Evolutionary conservation across 768 basidiomycete genomes (phyloP).

Genomic region (Roridomyces roridus): DNA sequence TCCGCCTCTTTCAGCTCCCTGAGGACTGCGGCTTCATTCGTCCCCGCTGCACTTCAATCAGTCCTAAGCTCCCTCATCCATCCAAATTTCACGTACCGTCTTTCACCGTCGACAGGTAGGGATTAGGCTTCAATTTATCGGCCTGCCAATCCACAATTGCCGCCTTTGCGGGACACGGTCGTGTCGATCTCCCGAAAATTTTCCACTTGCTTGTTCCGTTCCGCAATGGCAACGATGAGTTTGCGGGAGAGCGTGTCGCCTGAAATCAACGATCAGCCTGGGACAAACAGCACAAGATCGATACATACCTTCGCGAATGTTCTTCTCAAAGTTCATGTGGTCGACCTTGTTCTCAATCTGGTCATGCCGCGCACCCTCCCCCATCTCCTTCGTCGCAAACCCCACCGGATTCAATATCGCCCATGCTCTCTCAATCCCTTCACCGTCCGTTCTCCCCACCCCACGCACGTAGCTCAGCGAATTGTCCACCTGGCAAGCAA

Average conservation of each 20-base stretch:
- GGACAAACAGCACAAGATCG: not conserved
- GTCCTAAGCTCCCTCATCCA: too few species aligned
- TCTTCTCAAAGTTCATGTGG: slow-evolving; percentile 18
- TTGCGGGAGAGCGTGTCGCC: not conserved
- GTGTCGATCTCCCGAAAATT: not conserved
- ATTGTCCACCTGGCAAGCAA: slow-evolving; percentile 11
- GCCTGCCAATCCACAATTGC: too few species aligned
- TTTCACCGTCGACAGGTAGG: too few species aligned
- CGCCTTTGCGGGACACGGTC: too few species aligned
- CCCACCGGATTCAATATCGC: slow-evolving; percentile 27
- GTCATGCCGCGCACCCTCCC: too few species aligned
- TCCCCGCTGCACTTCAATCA: not conserved
- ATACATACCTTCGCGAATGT: not conserved
- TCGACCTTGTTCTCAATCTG: slow-evolving; percentile 33
- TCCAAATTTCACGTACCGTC: too few species aligned
- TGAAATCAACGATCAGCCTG: not conserved
- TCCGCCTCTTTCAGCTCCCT: not conserved
- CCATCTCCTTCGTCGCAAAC: slow-evolving; percentile 37
- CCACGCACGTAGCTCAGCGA: slow-evolving; percentile 18
- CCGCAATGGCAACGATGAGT: slow-evolving; percentile 2
- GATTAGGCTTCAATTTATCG: too few species aligned
- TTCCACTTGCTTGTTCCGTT: not conserved
- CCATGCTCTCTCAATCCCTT: slow-evolving; percentile 33
- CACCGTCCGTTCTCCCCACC: slow-evolving; percentile 11
- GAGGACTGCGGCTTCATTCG: not conserved